Base-by-base conservation (phyloP, 768 basidiomycete species). In the Amylocystis lapponica region DNA sequence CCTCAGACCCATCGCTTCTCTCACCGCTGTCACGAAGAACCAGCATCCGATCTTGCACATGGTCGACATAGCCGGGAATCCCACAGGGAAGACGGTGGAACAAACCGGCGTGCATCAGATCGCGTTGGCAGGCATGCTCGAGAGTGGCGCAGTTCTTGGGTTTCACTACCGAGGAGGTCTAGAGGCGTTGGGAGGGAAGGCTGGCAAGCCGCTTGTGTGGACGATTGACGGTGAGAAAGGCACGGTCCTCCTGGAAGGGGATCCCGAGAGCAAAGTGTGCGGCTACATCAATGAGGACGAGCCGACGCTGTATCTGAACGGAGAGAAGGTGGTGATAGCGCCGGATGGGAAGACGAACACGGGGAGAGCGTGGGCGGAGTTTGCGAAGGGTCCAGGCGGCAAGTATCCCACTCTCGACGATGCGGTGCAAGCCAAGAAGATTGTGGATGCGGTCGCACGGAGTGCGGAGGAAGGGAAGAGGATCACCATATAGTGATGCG, bases 161-260 rank as follows among this genome's bases (percentile, higher is more conserved):
- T 45, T 63, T 8, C 51, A 49, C 21, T 60, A 57, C 52, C 54
- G 60, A 11, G 45, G 45, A 0, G 64, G 61, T 12, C 49, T 56
- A 29, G 38, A 40, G 6, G 41, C 45, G 2, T 49, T 54, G 8
- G 46, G 46, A 3, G 63, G 59, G 2, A 46, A 61, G 27, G 51
- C 46, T 13, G 50, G 55, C 3, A n/a, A 17, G 17, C 42, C 42
- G 22, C 49, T 67, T n/a, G 19, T 56, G 4, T 67, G 65, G 64
- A 50, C 53, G 41, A 66, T 67, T 17, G 60, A 66, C 21, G 66
- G 66, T 6, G 64, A 64, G 29, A 57, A 61, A 2, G 64, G 63
- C 1, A 52, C 51, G 10, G 61, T 64, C 30, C 39, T 51, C 13
- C 7, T 66, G 2, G 58, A 64, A 36, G 44, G 45, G 31, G 49